Base-by-base conservation (phyloP, 78 protist genomes). In the Monosiga brevicollis region DNA sequence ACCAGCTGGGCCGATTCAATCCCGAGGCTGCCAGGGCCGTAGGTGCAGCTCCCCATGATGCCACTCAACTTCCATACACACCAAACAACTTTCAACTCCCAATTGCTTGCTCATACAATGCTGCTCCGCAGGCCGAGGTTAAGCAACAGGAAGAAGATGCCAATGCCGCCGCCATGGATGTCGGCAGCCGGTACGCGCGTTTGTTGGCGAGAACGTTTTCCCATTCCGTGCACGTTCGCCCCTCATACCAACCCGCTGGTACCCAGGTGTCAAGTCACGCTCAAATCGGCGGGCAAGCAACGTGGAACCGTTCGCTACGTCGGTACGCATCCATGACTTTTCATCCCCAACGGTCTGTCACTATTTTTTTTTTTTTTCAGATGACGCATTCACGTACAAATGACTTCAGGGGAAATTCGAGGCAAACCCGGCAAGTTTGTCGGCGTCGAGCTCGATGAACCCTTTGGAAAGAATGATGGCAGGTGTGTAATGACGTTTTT, bases 361-460 rank as follows among this genome's bases (percentile, higher is more conserved):
- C 29, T 36, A 54, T 35, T 3, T 1, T 32, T 2, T 6, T 2
- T 9, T 42, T 3, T 42, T 15, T n/a, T n/a, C n/a, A n/a, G n/a
- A n/a, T n/a, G 10, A 36, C 81, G 1, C 62, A 6, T 36, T 15
- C 54, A 11, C 62, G 1, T 36, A 24, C 38, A 54, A 26, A 25
- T 24, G 22, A n/a, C 32, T 20, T 1, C 71, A 79, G 72, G 78
- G 39, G 3, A 42, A 34, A 32, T 40, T 24, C 34, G 3, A 34
- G 11, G 80, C 36, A 71, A 73, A 62, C 75, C 62, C 0, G 94
- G 94, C 0, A 41, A 1, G 23, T 91, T 89, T 89, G 79, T 91
- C 36, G 94, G 94, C 22, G 88, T 91, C 43, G 39, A 78, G 76
- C 77, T 78, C 70, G 94, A 91, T 73, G 90, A 86, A 81, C 94